Base-by-base conservation (phyloP, 495 filamentous ascomycete genomes). In the Tuber aestivum region DNA sequence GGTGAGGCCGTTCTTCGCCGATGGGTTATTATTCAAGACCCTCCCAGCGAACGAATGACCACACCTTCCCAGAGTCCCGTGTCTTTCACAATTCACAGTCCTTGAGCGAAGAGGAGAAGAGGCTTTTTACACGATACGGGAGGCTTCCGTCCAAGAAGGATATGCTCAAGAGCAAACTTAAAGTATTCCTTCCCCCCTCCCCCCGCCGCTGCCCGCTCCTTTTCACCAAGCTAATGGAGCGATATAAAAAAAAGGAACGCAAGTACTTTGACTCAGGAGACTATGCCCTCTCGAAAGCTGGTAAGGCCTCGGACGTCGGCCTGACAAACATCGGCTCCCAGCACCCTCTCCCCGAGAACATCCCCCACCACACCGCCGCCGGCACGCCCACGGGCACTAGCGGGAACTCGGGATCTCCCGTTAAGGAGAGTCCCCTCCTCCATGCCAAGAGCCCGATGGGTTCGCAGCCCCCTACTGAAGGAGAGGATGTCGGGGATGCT, bases 261-360 rank as follows among this genome's bases (percentile, higher is more conserved):
- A 99, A 98, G 87, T 99, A 97, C 86, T 99, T 99, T 85, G 95
- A 99, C 87, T 94, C 91, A 72, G 95, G 95, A 81, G 95, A 98
- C 86, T 98, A 98, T 79, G 96, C 95, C 82, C 92, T 98, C 86
- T 95, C 92, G 85, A 98, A 99, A 87, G 96, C 95, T 69, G 95
- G 96, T 84, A 99, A 98, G 86, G 94, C 94, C 83, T 92, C 94
- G 76, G 92, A 95, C 83, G 91, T 95, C 81, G 95, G 95, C 83
- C 93, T 96, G 45, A 95, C 95, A 84, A 92, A 90, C 83, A 93
- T 99, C 83, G 95, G 95, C 79, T 93, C 92, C 78, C 92, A 96
- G 84, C 95, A 99, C 85, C 95, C 95, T 42, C 89, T 94, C 71
- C 95, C 95, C 74, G 95, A 99, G 85, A 92, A 97, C 85, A 99